A percentile compares a stretch with the other conserved stretches of the same genome.
Conservation (phyloP, 2,329 filamentous ascomycete genomes). For the Bipolaris gigantea region DNA sequence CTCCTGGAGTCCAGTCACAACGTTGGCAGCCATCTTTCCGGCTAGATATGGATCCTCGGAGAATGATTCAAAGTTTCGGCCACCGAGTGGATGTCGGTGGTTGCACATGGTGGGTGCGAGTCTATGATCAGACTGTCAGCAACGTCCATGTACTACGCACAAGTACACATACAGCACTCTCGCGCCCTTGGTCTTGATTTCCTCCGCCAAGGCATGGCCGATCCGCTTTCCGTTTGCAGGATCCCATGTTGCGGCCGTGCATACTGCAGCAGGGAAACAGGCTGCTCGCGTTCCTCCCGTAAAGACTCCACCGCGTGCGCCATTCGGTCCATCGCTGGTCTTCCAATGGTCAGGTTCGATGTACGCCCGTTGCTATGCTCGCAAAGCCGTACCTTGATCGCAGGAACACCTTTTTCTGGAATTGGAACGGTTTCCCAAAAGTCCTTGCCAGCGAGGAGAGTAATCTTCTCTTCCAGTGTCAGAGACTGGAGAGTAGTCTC, state of each 20-base stretch:
- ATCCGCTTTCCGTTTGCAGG: slow-evolving; percentile 58
- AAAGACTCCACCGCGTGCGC: slow-evolving; percentile 64
- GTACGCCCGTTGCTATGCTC: background rate
- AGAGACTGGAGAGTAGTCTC: slow-evolving; percentile 37
- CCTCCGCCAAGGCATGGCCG: slow-evolving; percentile 68
- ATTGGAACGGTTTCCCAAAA: slow-evolving; percentile 70
- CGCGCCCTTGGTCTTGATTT: slow-evolving; percentile 71
- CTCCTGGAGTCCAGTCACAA: slow-evolving; percentile 64
- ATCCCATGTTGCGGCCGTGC: slow-evolving; percentile 71
- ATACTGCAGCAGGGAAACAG: slow-evolving; percentile 75
- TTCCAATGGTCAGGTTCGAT: slow-evolving; percentile 35
- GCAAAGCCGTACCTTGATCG: slow-evolving; percentile 48
- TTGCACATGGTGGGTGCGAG: slow-evolving; percentile 78
- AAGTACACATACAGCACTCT: slow-evolving; percentile 59
- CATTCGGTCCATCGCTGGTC: slow-evolving; percentile 69
- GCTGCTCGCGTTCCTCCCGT: slow-evolving; percentile 67
- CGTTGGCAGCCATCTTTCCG: slow-evolving; percentile 66
- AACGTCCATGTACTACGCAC: too few relatives aligned
- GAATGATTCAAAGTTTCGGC: slow-evolving; percentile 76
- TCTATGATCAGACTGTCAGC: slow-evolving; percentile 17
- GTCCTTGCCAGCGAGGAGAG: slow-evolving; percentile 51
- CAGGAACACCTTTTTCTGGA: slow-evolving; percentile 61
- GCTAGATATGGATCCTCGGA: slow-evolving; percentile 70
- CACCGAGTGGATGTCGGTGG: slow-evolving; percentile 77
- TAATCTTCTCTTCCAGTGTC: slow-evolving; percentile 42